phyloP scores from a whole-genome alignment of 495 filamentous ascomycete species.

The Rostrohypoxylon terebratum region DNA sequence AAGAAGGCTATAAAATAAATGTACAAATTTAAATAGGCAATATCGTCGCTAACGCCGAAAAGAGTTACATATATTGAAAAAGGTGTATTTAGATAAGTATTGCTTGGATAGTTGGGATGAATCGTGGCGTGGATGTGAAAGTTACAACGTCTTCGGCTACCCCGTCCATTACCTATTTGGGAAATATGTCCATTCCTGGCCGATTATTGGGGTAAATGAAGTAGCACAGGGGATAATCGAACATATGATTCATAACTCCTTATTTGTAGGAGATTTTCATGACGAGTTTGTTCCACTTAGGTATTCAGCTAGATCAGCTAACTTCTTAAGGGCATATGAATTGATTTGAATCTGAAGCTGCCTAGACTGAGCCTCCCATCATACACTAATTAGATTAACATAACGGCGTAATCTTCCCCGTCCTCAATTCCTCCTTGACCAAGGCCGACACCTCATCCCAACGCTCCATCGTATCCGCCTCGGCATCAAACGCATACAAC shows the following conservation, averaged over 20 bases:
- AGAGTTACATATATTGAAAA: too few relatives aligned
- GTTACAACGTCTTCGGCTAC: too few relatives aligned
- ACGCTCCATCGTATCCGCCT: slow-evolving; percentile 58
- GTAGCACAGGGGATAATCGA: not conserved
- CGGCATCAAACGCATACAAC: slow-evolving; percentile 64
- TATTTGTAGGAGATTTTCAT: not conserved
- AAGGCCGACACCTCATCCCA: slow-evolving; percentile 56
- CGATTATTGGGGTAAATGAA: too few relatives aligned
- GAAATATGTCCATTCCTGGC: too few relatives aligned
- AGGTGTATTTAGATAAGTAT: too few relatives aligned
- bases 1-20: not conserved
- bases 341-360: not conserved
- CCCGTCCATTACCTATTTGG: too few relatives aligned
- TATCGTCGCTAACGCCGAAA: too few relatives aligned
- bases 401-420: slow-evolving; percentile 57
- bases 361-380: not conserved
- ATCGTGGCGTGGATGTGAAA: too few relatives aligned
- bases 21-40: not conserved
- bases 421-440: slow-evolving; percentile 55
- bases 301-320: too few relatives aligned
- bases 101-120: too few relatives aligned
- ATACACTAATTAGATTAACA: slow-evolving; percentile 34
- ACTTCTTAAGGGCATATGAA: too few relatives aligned
- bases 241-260: not conserved
- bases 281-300: not conserved